Evolutionary conservation across 1,284 basidiomycete species (phyloP), one percentile per base, ranked within the genome.

Genomic region (Phellopilus nigrolimitatus): DNA sequence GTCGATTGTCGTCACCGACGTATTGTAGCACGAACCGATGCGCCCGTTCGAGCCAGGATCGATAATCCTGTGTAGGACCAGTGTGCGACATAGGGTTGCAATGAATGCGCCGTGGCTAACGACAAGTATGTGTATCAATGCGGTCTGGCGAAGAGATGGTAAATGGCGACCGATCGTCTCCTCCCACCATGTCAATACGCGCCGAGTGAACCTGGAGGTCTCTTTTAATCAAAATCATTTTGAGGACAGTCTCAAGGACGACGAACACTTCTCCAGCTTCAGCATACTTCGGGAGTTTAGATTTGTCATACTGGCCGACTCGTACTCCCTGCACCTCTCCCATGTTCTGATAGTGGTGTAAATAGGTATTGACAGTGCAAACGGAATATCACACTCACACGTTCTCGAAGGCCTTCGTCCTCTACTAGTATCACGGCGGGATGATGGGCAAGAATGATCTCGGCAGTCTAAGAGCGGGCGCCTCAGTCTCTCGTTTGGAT

Each of bases 51-150:
- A 57, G 34, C 60, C 71, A 48, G 65, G 68, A 37, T 54, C 58
- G 33, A 78, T 54, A 56, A 68, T 64, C 33, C 71, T 63, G 37
- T 68, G 70, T 9, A 66, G 65, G 15, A 76, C 56, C 59, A 87
- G 61, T 37, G 62, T 66, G 28, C 68, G 69, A 46, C 83, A 64
- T 42, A 88, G 69, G 13, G 70, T 68, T 17, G 67, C 64, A 54
- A 88, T 84, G 58, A 76, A 73, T 0, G 77, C 84, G 2, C 84
- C 84, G 55, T 90, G 86, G 33, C 80, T 78, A 49, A 80, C 75
- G 3, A 81, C 73, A 22, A 90, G 71, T 39, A 87, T 70, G 56
- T 74, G 66, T 51, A 64, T 62, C 45, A 70, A 59, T 40, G 55
- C 47, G 13, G 36, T 39, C 22, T 39, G 49, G 37, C 12, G 19